Evolutionary conservation across 768 basidiomycete genomes (phyloP), one percentile per base, ranked within the genome.

Genomic region (Hericium alpestre): DNA sequence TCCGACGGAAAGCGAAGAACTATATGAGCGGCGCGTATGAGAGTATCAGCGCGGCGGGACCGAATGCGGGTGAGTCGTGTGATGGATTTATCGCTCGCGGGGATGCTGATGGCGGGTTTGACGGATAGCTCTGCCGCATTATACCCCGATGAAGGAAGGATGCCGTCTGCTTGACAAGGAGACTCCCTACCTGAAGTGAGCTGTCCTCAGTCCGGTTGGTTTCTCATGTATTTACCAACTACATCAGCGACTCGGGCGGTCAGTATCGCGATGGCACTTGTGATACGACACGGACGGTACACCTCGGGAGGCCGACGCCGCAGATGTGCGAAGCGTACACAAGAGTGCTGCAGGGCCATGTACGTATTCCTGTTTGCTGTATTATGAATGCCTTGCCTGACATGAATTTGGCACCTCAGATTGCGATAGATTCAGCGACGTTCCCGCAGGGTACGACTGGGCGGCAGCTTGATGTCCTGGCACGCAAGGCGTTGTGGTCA

Each of bases 341-440:
- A 32, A 79, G 93, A 49, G 96, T 98, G 46, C 69, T 99, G 57
- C 96, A 99, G 72, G 95, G 94, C 8, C 96, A 99, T 73, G 90
- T 92, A 75, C 65, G 89, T 79, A 57, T 16, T 40, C 57, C 51
- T 59, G 40, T 58, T 65, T 59, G 59, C 65, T 58, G 63, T 37
- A 20, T 54, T 61, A 8, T 22, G 54, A 55, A 59, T 57, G 54
- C 49, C 13, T 46, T 41, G 41, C 50, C 60, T 65, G 55, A 56
- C 57, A 15, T 46, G n/a, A 61, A 51, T 64, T 69, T 54, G 52
- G 49, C 56, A 58, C 56, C 63, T 61, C 64, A 92, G 84, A 95
- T 98, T 61, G 91, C 91, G 23, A 90, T 97, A 64, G 92, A 94
- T 70, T 81, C 77, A 60, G 87, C 89, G 4, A 77, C 93, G 27